A percentile compares a stretch with the other conserved stretches of the same genome.
Evolutionary conservation across 1,284 basidiomycete genomes (phyloP).

Genomic region (Bondarzewia mesenterica): DNA sequence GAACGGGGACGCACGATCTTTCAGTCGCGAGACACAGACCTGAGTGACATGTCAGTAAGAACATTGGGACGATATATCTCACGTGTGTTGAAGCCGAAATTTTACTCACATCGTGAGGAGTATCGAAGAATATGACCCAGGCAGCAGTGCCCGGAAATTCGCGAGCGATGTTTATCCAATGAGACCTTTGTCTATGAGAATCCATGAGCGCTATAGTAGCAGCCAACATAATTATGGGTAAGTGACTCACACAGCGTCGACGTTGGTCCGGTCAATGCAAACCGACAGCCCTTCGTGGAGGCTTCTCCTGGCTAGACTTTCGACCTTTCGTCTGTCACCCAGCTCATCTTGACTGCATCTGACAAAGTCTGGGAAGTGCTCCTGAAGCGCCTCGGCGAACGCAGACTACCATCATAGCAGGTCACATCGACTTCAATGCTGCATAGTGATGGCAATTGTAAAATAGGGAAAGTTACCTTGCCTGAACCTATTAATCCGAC

Average conservation of each 20-base stretch:
- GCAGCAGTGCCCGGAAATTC: constrained; percentile 50
- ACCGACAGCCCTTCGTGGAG: constrained; percentile 50
- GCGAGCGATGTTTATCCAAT: constrained; percentile 64
- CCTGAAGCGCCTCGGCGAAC: constrained; percentile 57
- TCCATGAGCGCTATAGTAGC: not conserved
- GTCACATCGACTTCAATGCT: not conserved
- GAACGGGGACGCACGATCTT: constrained; percentile 26
- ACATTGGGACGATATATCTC: too few relatives aligned
- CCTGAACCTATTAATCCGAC: constrained; percentile 65
- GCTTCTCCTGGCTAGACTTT: constrained; percentile 40
- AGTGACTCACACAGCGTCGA: constrained; percentile 48
- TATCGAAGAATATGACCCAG: constrained; percentile 69
- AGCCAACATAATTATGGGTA: not conserved
- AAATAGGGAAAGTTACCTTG: constrained; percentile 36
- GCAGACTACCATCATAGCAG: constrained; percentile 40
- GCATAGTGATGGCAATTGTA: not conserved
- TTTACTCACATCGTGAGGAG: constrained; percentile 54
- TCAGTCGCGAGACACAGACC: constrained; percentile 46
- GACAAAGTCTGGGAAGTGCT: constrained; percentile 46
- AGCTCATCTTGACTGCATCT: constrained; percentile 69
- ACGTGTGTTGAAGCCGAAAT: too few relatives aligned
- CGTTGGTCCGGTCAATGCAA: constrained; percentile 70
- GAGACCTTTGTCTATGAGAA: constrained; percentile 45
- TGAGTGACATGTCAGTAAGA: too few relatives aligned
- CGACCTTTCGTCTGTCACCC: constrained; percentile 47